These are phyloP conservation scores for Staphylotrichum longicolle DNA, from an alignment of 495 filamentous ascomycete genomes.

Conservation along the genomic window DNA sequence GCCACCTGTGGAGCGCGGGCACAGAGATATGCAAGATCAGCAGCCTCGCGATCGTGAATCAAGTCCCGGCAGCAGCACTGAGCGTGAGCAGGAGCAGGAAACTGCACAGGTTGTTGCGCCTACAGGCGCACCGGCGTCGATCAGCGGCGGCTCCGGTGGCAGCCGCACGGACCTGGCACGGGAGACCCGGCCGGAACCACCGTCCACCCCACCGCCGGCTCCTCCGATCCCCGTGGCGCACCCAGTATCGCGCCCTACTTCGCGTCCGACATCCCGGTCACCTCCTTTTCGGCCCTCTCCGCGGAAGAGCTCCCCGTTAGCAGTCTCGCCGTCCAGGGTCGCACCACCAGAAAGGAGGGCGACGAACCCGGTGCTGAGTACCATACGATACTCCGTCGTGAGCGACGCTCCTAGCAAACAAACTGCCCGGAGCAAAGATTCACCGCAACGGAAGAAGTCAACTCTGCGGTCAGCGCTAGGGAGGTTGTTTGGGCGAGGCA, in stretches of 20 bases:
- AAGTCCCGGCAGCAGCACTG: background rate
- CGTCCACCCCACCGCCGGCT: constrained; percentile 26
- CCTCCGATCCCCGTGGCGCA: constrained; percentile 20
- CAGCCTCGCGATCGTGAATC: background rate
- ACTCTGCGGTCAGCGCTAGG: constrained; percentile 49
- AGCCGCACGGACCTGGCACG: constrained; percentile 22
- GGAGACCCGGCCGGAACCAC: constrained; percentile 25
- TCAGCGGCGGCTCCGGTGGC: constrained; percentile 13
- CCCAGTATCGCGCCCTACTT: constrained; percentile 17
- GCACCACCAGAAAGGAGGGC: constrained; percentile 28
- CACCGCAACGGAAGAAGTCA: constrained; percentile 51
- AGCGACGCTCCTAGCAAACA: constrained; percentile 39
- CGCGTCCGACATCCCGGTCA: constrained; percentile 29
- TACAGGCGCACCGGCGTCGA: background rate
- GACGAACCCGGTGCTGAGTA: constrained; percentile 38
- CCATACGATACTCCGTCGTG: constrained; percentile 40
- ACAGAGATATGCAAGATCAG: background rate
- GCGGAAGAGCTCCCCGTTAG: constrained; percentile 22
- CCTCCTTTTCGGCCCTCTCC: constrained; percentile 26
- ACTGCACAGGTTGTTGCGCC: background rate
- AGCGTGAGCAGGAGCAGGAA: constrained; percentile 6
- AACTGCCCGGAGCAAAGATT: constrained; percentile 33
- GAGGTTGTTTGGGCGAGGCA: constrained; percentile 50
- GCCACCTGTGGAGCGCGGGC: constrained; percentile 2
- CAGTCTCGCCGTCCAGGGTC: constrained; percentile 23